Percentiles rank a stretch among this genome's conserved stretches.
phyloP scores from a whole-genome alignment of 768 basidiomycete genomes.

The Pleurotus ostreatus region DNA sequence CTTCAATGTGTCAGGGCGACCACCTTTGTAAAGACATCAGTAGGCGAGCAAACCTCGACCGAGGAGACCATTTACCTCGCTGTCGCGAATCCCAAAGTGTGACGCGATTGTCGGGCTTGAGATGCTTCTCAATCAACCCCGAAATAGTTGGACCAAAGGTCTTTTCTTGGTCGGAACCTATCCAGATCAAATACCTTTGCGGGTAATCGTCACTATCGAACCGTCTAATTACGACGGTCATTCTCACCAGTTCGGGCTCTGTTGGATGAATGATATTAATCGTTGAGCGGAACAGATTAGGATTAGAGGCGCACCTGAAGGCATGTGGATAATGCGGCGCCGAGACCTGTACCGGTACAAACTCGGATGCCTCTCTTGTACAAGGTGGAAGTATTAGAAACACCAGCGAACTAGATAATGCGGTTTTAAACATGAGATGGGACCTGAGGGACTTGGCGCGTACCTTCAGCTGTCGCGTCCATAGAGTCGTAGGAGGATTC shows the following conservation, averaged over 20 bases:
- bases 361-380: conserved; percentile 82
- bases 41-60: not conserved
- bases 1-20: conserved; percentile 77
- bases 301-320: conserved; percentile 54
- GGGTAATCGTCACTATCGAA: not conserved
- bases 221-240: not conserved
- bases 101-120: conserved; percentile 61
- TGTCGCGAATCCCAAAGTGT: conserved; percentile 78
- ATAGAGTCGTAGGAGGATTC: conserved; percentile 65
- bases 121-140: conserved; percentile 60
- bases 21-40: conserved; percentile 29
- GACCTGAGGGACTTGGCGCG: conserved; percentile 9
- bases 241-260: conserved; percentile 48
- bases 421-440: conserved; percentile 1
- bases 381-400: conserved; percentile 72
- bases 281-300: conserved; percentile 5
- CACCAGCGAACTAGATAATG: conserved; percentile 62
- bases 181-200: conserved; percentile 77
- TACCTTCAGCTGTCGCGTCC: conserved; percentile 82
- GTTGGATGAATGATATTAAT: conserved; percentile 1
- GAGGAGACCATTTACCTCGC: conserved; percentile 36
- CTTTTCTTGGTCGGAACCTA: conserved; percentile 80
- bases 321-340: conserved; percentile 77
- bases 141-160: conserved; percentile 82
- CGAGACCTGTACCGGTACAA: conserved; percentile 82